Evolutionary conservation across 768 basidiomycete species (phyloP).

Genomic region (Mycena leptocephala): DNA sequence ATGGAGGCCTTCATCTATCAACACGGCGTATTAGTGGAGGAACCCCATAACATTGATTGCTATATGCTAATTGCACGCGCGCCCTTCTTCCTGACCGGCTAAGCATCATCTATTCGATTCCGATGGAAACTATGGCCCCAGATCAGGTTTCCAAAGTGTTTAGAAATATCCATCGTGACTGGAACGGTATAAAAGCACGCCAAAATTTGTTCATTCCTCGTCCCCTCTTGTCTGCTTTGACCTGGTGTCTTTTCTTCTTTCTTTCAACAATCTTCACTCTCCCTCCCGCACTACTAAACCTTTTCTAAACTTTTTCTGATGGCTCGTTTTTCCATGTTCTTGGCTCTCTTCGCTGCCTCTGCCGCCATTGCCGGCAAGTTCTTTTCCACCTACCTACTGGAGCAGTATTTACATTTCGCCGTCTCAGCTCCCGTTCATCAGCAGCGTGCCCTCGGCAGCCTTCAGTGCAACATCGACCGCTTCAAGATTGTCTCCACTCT

Average conservation of each 20-base stretch:
- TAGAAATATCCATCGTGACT: too few relatives aligned
- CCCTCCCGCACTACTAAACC: background rate
- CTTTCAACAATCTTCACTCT: background rate
- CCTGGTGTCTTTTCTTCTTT: constrained; percentile 37
- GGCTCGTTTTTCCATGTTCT: constrained; percentile 38
- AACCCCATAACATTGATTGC: too few relatives aligned
- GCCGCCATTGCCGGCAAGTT: constrained; percentile 17
- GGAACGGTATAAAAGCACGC: constrained; percentile 14
- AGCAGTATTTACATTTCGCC: background rate
- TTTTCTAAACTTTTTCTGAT: constrained; percentile 28
- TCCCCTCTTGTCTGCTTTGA: constrained; percentile 31
- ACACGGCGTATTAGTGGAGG: too few relatives aligned
- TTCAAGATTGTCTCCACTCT: constrained; percentile 42
- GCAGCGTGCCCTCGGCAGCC: background rate
- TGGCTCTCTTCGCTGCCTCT: constrained; percentile 28
- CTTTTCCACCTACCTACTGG: background rate
- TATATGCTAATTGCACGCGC: too few relatives aligned
- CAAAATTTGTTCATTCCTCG: background rate
- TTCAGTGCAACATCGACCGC: constrained; percentile 43
- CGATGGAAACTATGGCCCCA: too few relatives aligned
- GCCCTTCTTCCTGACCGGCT: too few relatives aligned
- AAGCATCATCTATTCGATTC: too few relatives aligned
- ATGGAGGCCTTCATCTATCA: too few relatives aligned
- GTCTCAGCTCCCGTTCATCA: constrained; percentile 15
- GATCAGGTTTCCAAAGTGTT: too few relatives aligned